Percentiles rank a stretch among this genome's conserved stretches.
Evolutionary conservation across 257 asterid genomes (phyloP).

Genomic region (Nicotiana attenuata): DNA sequence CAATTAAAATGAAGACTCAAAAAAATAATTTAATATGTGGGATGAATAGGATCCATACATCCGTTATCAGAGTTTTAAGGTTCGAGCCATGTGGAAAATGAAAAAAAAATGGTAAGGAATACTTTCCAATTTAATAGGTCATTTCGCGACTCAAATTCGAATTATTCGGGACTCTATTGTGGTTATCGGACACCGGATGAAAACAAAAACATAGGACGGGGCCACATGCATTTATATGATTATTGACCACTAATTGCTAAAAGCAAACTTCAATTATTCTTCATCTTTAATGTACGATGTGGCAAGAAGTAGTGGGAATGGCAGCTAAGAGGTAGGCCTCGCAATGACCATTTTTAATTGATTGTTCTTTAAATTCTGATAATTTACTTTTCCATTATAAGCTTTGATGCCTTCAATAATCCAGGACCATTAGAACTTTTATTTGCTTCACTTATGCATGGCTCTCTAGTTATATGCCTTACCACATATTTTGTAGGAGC

Average conservation of each 20-base stretch:
- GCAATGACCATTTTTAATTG: neutral
- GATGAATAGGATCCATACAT: too few relatives aligned
- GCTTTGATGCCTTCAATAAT: neutral
- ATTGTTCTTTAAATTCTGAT: neutral
- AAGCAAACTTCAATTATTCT: neutral
- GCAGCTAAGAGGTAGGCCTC: neutral
- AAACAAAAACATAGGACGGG: neutral
- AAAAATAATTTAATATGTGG: too few relatives aligned
- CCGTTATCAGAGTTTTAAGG: too few relatives aligned
- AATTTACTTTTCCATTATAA: neutral
- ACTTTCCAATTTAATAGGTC: too few relatives aligned
- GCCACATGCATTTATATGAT: neutral
- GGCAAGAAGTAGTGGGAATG: neutral
- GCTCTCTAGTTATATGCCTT: neutral
- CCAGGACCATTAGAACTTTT: neutral
- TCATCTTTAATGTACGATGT: neutral
- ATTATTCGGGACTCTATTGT: accelerated
- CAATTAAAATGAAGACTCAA: neutral
- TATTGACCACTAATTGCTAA: neutral
- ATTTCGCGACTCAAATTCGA: too few relatives aligned
- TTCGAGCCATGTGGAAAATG: too few relatives aligned
- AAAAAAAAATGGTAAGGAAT: too few relatives aligned
- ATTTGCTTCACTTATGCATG: neutral
- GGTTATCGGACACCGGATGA: accelerated
- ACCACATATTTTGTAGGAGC: neutral